Base-by-base conservation (phyloP, 139 green algal genomes). In the Tetraselmis striata region DNA sequence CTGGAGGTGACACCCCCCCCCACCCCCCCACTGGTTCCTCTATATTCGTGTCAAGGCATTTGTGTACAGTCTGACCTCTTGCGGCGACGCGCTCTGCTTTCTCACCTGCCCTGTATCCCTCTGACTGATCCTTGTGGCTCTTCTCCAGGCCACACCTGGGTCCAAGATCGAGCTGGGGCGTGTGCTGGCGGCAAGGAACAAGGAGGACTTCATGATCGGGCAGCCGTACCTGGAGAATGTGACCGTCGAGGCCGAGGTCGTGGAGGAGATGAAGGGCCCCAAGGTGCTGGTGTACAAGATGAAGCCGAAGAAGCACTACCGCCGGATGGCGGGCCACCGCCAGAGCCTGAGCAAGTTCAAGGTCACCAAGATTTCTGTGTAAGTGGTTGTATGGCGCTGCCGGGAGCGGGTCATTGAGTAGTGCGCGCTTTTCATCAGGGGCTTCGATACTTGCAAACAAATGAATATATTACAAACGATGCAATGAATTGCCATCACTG, bases 301-400 rank as follows among this genome's bases (percentile, higher is more conserved):
- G 88, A 93, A 91, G 83, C 90, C 92, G 22, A 98, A 98, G 92
- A 98, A 98, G 90, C 95, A 98, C 89, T 97, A 95, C 89, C 81
- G 90, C 22, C 59, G 75, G 1, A 93, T 89, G 2, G 94, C 87
- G 23, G 93, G 92, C 29, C 92, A 96, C 89, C 84, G 94, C 27
- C 94, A 98, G 88, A 89, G 92, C 26, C 89, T 98, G 23, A 94
- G 89, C 75, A 95, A 96, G 89, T 96, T 98, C 86, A 87, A 95
- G 84, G 85, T 98, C 30, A 98, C 94, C n/a, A 94, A 94, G 80
- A 95, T 98, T 18, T 67, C 45, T 5, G 45, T 67, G 45, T 67
- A 67, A 67, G n/a, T n/a, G n/a, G n/a, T n/a, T n/a, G n/a, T n/a
- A n/a, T n/a, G n/a, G n/a, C n/a, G n/a, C n/a, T n/a, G n/a, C n/a